phyloP scores from a whole-genome alignment of 2,329 filamentous ascomycete genomes.

The Magnaporthiopsis poae region DNA sequence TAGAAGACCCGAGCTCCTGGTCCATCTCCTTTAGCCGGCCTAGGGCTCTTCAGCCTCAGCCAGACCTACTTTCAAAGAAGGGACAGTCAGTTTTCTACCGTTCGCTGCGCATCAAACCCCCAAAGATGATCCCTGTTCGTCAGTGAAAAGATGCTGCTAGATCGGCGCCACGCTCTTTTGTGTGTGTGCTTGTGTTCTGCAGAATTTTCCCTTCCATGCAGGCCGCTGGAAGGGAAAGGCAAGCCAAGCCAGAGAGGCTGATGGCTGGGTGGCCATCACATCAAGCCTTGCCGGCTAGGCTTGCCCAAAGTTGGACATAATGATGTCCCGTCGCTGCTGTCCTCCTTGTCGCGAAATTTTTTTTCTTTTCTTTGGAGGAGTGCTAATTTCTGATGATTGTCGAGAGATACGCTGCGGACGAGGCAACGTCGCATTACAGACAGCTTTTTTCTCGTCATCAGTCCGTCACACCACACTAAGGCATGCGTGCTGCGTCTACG shows the following conservation, averaged over 20 bases:
- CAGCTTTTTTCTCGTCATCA: background rate
- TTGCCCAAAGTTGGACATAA: background rate
- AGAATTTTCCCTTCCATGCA: background rate
- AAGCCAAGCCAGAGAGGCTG: background rate
- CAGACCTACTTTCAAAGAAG: background rate
- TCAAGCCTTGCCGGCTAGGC: background rate
- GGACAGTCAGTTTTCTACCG: background rate
- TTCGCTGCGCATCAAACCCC: background rate
- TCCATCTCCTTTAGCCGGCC: background rate
- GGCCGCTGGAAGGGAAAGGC: background rate
- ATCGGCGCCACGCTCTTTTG: too few relatives aligned
- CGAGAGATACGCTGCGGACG: background rate
- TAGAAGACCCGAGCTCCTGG: background rate
- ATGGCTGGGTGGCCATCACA: background rate
- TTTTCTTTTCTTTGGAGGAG: background rate
- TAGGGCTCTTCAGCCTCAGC: background rate
- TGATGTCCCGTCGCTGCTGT: background rate
- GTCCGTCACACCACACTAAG: background rate
- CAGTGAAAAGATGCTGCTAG: too few relatives aligned
- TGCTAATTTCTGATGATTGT: background rate
- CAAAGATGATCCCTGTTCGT: background rate
- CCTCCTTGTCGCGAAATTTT: background rate
- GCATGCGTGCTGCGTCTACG: background rate
- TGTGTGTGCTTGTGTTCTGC: too few relatives aligned
- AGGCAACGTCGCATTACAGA: background rate